Evolutionary conservation across 768 basidiomycete genomes (phyloP).

Genomic region (Tubosaeta sp.): DNA sequence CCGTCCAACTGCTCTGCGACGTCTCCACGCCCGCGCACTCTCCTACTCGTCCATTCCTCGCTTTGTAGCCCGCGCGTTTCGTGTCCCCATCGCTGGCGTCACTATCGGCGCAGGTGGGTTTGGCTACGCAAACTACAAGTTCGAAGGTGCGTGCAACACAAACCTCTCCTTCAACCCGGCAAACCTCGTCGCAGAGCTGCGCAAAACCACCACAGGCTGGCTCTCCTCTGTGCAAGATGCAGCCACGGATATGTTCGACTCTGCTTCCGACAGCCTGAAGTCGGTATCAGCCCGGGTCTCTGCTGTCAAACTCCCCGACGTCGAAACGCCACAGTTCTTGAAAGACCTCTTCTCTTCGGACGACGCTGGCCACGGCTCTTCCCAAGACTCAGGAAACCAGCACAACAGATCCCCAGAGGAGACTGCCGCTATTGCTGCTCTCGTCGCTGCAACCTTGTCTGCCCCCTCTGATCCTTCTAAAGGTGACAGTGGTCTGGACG

Average conservation of each 20-base stretch:
- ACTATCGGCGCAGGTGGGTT: slow-evolving; percentile 88
- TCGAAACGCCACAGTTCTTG: slow-evolving; percentile 63
- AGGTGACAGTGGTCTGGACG: slow-evolving; percentile 32
- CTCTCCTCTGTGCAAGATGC: slow-evolving; percentile 61
- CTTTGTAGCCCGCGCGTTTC: slow-evolving; percentile 82
- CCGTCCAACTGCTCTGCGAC: slow-evolving; percentile 32
- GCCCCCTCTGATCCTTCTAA: slow-evolving; percentile 58
- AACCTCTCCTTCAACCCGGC: neutral
- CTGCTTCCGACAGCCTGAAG: slow-evolving; percentile 67
- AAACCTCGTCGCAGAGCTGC: slow-evolving; percentile 50
- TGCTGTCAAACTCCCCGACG: slow-evolving; percentile 50
- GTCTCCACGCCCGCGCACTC: slow-evolving; percentile 67
- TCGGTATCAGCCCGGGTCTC: slow-evolving; percentile 56
- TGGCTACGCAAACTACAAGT: slow-evolving; percentile 95
- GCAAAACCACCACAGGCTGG: slow-evolving; percentile 65
- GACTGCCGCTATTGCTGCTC: slow-evolving; percentile 63
- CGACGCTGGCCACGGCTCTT: slow-evolving; percentile 28
- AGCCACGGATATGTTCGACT: slow-evolving; percentile 55
- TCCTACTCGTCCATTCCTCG: slow-evolving; percentile 89
- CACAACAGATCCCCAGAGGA: slow-evolving; percentile 47
- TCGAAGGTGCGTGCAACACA: slow-evolving; percentile 64
- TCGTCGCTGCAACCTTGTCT: slow-evolving; percentile 74
- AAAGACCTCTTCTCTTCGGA: slow-evolving; percentile 52
- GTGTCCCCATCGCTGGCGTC: slow-evolving; percentile 83
- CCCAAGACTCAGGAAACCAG: slow-evolving; percentile 34